Percentiles rank a stretch among this genome's conserved stretches.
Evolutionary conservation across 371 early-diverging fungal genomes (phyloP).

Genomic region (Rhizomucor pusillus): DNA sequence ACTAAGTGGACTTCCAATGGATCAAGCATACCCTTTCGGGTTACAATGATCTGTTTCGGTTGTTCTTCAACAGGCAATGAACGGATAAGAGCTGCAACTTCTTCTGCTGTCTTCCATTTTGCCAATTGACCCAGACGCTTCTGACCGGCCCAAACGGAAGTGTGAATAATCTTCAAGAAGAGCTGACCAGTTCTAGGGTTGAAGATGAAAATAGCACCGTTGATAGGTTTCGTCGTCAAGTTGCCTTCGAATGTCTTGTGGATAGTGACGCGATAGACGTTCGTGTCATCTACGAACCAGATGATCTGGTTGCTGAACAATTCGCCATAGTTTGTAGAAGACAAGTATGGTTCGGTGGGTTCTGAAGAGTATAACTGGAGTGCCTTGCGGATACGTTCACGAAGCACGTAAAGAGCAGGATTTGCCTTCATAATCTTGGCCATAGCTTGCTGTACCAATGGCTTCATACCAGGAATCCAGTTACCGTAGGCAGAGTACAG

Average conservation of each 20-base stretch:
- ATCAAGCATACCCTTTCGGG: conserved; percentile 99
- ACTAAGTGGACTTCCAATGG: conserved; percentile 93
- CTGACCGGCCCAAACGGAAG: conserved; percentile 98
- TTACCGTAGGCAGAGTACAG: conserved; percentile 90
- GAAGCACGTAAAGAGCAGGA: conserved; percentile 94
- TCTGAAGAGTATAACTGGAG: conserved; percentile 98
- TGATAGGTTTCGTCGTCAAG: conserved; percentile 97
- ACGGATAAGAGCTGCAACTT: conserved; percentile 98
- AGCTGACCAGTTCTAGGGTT: conserved; percentile 98
- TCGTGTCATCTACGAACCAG: conserved; percentile 99
- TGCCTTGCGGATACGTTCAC: conserved; percentile 98
- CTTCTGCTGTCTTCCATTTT: conserved; percentile 99
- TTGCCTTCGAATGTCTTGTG: conserved; percentile 99
- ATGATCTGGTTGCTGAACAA: conserved; percentile 97
- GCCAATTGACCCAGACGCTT: conserved; percentile 98
- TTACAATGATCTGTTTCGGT: conserved; percentile 98
- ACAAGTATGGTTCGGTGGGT: conserved; percentile 98
- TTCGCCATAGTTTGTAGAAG: conserved; percentile 95
- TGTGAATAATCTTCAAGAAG: conserved; percentile 98
- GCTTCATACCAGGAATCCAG: conserved; percentile 99
- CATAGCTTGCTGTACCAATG: conserved; percentile 95
- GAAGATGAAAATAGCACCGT: conserved; percentile 98
- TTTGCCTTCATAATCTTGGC: conserved; percentile 98
- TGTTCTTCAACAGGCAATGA: conserved; percentile 98
- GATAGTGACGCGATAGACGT: conserved; percentile 98